phyloP scores from a whole-genome alignment of 306 rosid species.

The Prunus mira region DNA sequence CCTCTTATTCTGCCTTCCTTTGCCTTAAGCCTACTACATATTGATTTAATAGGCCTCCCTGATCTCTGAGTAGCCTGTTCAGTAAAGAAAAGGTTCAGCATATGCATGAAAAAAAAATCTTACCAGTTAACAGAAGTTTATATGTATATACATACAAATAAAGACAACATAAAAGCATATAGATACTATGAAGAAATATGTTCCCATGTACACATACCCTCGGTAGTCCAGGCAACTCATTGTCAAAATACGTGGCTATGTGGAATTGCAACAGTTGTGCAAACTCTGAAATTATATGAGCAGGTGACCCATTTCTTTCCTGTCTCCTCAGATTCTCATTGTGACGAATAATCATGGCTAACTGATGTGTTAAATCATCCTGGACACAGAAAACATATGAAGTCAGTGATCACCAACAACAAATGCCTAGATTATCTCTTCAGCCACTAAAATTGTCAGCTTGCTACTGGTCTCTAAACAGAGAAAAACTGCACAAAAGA shows the following conservation, averaged over 20 bases:
- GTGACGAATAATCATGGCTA: conserved; percentile 97
- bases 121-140: not conserved
- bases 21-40: conserved; percentile 98
- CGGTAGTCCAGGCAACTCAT: conserved; percentile 94
- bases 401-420: conserved; percentile 16
- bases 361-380: conserved; percentile 98
- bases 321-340: conserved; percentile 90
- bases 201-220: conserved; percentile 53
- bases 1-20: conserved; percentile 99
- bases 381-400: conserved; percentile 26
- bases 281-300: conserved; percentile 93
- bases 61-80: conserved; percentile 95
- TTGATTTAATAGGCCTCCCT: conserved; percentile 96
- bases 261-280: conserved; percentile 97
- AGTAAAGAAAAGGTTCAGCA: not conserved
- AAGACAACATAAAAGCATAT: not conserved
- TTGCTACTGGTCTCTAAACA: not conserved
- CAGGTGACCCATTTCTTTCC: conserved; percentile 97
- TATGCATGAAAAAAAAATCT: not conserved
- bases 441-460: not conserved
- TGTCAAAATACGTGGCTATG: conserved; percentile 94
- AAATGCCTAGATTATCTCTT: not conserved
- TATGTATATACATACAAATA: not conserved
- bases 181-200: not conserved
- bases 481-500: conserved; percentile 10